A percentile compares a stretch with the other conserved stretches of the same genome.
These are phyloP conservation scores for Penicillium sp. DNA, from an alignment of 2,329 filamentous ascomycete species.

Conservation along the genomic window DNA sequence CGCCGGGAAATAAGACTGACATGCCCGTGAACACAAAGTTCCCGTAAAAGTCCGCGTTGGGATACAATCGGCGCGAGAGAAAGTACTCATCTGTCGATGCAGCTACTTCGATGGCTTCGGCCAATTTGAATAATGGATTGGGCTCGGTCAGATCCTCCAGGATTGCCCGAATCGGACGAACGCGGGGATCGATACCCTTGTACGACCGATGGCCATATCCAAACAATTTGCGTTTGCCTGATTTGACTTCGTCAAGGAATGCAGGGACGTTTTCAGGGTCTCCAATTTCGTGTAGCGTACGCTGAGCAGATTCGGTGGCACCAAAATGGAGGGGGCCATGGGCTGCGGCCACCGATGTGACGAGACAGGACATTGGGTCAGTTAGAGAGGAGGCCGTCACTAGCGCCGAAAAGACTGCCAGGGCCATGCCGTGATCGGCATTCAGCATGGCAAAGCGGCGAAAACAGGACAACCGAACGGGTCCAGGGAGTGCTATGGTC, in stretches of 20 bases:
- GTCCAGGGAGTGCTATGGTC: constrained; percentile 50
- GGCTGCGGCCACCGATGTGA: constrained; percentile 53
- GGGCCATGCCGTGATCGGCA: constrained; percentile 60
- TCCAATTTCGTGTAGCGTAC: constrained; percentile 28
- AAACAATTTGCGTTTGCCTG: constrained; percentile 27
- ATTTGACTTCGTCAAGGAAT: constrained; percentile 31
- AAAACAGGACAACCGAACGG: constrained; percentile 46
- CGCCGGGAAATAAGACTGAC: constrained; percentile 19
- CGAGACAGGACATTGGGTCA: constrained; percentile 54
- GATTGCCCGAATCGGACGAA: constrained; percentile 26
- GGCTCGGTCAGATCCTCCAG: constrained; percentile 21
- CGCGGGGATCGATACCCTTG: constrained; percentile 29
- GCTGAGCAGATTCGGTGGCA: constrained; percentile 58
- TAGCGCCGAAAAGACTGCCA: constrained; percentile 56
- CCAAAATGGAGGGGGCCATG: constrained; percentile 60
- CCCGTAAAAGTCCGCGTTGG: constrained; percentile 48
- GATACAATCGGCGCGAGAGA: constrained; percentile 33
- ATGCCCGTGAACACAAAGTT: constrained; percentile 45
- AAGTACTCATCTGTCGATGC: constrained; percentile 31
- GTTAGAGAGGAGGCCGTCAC: constrained; percentile 58
- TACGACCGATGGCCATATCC: constrained; percentile 36
- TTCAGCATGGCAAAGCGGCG: constrained; percentile 57
- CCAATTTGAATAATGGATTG: constrained; percentile 23
- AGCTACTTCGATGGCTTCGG: constrained; percentile 27
- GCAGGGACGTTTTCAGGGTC: constrained; percentile 26